Evolutionary conservation across 805 yeast species (phyloP).

Genomic region (Zygosaccharomyces rouxii): DNA sequence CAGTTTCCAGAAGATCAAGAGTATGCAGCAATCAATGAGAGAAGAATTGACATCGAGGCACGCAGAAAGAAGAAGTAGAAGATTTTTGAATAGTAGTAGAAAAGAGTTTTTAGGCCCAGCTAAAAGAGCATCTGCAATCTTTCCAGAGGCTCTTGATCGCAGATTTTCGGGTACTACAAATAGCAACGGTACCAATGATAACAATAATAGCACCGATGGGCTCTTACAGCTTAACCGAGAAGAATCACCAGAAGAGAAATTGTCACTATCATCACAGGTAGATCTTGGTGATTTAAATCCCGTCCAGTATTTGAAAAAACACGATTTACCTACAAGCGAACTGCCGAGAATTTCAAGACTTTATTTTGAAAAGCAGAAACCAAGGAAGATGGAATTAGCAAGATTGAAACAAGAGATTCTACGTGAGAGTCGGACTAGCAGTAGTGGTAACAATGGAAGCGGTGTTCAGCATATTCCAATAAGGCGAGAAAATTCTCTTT

Average conservation of each 20-base stretch:
- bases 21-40: slow-evolving; percentile 25
- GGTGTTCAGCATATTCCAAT: slow-evolving; percentile 1
- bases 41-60: slow-evolving; percentile 26
- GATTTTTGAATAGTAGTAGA: slow-evolving; percentile 27
- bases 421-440: slow-evolving; percentile 10
- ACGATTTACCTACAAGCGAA: slow-evolving; percentile 37
- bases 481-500: slow-evolving; percentile 8
- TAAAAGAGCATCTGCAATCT: slow-evolving; percentile 22
- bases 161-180: background rate
- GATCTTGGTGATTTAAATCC: slow-evolving; percentile 41
- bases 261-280: background rate
- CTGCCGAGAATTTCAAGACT: slow-evolving; percentile 36
- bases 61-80: slow-evolving; percentile 25
- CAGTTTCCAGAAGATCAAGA: slow-evolving; percentile 21
- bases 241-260: background rate
- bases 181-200: slow-evolving; percentile 6
- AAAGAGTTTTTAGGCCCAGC: slow-evolving; percentile 32
- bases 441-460: slow-evolving; percentile 7
- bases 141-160: background rate
- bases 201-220: background rate
- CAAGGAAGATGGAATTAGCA: slow-evolving; percentile 32
- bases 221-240: background rate
- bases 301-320: slow-evolving; percentile 37
- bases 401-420: slow-evolving; percentile 22
- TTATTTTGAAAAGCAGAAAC: slow-evolving; percentile 38